Conservation (phyloP, 2,329 filamentous ascomycete genomes). For the Epichloe sp. region DNA sequence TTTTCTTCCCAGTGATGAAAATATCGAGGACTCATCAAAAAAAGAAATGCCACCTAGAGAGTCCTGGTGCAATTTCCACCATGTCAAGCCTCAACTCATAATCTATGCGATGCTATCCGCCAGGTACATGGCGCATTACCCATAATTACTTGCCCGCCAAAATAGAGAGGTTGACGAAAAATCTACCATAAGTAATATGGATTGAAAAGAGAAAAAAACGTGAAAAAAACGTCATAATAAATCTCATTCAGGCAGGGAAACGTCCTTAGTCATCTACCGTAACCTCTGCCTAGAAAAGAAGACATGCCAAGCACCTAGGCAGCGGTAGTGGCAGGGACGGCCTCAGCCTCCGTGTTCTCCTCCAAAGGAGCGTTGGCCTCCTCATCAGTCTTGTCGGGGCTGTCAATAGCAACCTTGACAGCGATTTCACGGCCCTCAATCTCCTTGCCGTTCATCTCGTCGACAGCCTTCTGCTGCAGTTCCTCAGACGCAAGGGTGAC, state of each 20-base stretch:
- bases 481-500: conserved; percentile 93
- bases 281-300: conserved; percentile 5
- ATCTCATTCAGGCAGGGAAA: conserved; percentile 18
- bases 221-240: conserved; percentile 22
- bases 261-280: conserved; percentile 14
- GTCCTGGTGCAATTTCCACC: conserved; percentile 14
- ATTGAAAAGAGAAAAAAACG: conserved; percentile 11
- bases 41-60: conserved; percentile 8
- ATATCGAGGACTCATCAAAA: conserved; percentile 19
- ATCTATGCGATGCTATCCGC: neutral
- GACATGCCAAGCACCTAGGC: conserved; percentile 16
- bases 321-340: conserved; percentile 15
- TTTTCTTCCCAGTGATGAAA: neutral
- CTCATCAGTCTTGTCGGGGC: conserved; percentile 89
- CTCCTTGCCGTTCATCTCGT: conserved; percentile 99
- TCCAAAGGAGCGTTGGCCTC: conserved; percentile 52
- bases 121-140: neutral
- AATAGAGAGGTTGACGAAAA: conserved; percentile 12
- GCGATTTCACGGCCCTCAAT: conserved; percentile 98
- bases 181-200: conserved; percentile 25
- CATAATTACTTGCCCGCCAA: conserved; percentile 1
- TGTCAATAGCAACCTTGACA: conserved; percentile 99
- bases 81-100: conserved; percentile 13
- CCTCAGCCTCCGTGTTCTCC: conserved; percentile 27
- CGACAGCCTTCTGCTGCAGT: conserved; percentile 90